Evolutionary conservation across 1,139 yeast species (phyloP).

Genomic region (Fermentozyma sake): DNA sequence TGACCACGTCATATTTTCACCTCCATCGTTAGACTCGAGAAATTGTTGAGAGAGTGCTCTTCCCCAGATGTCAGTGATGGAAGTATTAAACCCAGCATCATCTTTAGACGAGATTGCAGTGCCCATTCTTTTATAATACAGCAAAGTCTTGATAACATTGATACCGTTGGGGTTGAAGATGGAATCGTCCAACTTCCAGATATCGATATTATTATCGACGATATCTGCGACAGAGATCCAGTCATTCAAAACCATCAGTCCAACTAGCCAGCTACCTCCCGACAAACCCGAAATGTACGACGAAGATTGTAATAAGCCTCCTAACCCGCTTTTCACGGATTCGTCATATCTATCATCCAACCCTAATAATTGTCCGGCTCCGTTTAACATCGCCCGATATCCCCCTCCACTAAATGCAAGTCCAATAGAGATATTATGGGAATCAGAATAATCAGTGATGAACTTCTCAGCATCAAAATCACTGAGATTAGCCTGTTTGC

Average conservation of each 20-base stretch:
- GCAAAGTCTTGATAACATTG: slow-evolving; percentile 28
- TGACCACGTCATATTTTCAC: slow-evolving; percentile 38
- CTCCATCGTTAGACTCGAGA: slow-evolving; percentile 20
- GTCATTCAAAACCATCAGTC: slow-evolving; percentile 33
- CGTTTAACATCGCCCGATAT: slow-evolving; percentile 41
- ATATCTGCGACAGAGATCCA: slow-evolving; percentile 36
- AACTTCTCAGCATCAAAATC: slow-evolving; percentile 32
- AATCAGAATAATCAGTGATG: slow-evolving; percentile 19
- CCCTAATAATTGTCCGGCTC: slow-evolving; percentile 39
- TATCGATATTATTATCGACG: slow-evolving; percentile 18
- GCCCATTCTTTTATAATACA: slow-evolving; percentile 29
- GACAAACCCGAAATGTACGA: slow-evolving; percentile 40
- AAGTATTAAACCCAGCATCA: slow-evolving; percentile 32
- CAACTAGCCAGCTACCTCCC: slow-evolving; percentile 45
- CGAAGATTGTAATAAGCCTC: slow-evolving; percentile 38
- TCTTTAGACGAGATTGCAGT: slow-evolving; percentile 27
- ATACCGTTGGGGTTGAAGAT: slow-evolving; percentile 38
- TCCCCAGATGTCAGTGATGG: slow-evolving; percentile 45
- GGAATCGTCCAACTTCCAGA: slow-evolving; percentile 39
- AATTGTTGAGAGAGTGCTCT: slow-evolving; percentile 38
- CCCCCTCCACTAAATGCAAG: slow-evolving; percentile 46
- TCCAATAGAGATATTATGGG: slow-evolving; percentile 37
- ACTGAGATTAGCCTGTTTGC: slow-evolving; percentile 26
- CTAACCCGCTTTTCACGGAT: slow-evolving; percentile 26
- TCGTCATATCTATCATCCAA: slow-evolving; percentile 29